Evolutionary conservation across 2,329 filamentous ascomycete species (phyloP).

Genomic region (Dactylonectria macrodidyma): DNA sequence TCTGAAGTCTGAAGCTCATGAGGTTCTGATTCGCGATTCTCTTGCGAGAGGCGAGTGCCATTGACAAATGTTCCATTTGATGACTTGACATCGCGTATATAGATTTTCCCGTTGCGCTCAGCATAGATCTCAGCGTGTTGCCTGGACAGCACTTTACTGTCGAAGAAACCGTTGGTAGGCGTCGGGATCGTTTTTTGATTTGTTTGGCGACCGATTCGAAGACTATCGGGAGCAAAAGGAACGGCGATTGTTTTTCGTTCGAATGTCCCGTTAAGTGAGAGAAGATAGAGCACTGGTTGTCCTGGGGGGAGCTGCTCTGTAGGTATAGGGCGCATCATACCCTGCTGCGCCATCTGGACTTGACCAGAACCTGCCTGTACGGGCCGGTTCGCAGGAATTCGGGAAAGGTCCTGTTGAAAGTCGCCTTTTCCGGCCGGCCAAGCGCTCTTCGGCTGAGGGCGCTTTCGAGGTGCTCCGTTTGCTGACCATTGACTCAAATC

Average conservation of each 20-base stretch:
- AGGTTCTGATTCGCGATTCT: slow-evolving; percentile 96
- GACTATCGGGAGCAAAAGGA: slow-evolving; percentile 92
- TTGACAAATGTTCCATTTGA: slow-evolving; percentile 99
- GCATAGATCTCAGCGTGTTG: slow-evolving; percentile 98
- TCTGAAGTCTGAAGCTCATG: slow-evolving; percentile 94
- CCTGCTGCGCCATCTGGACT: slow-evolving; percentile 59
- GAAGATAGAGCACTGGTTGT: slow-evolving; percentile 85
- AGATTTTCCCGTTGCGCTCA: slow-evolving; percentile 87
- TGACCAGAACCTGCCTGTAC: slow-evolving; percentile 52
- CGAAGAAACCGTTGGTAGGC: slow-evolving; percentile 93
- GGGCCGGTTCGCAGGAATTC: slow-evolving; percentile 59
- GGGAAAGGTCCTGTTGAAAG: slow-evolving; percentile 62
- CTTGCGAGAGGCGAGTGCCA: slow-evolving; percentile 87
- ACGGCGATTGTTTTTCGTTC: slow-evolving; percentile 97
- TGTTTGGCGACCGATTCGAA: slow-evolving; percentile 95
- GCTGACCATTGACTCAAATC: slow-evolving; percentile 67
- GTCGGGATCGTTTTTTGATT: slow-evolving; percentile 97
- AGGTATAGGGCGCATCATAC: slow-evolving; percentile 73
- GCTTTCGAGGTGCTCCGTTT: slow-evolving; percentile 65
- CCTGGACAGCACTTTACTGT: slow-evolving; percentile 96
- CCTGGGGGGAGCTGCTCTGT: slow-evolving; percentile 73
- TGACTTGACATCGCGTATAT: slow-evolving; percentile 97
- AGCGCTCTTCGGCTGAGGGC: slow-evolving; percentile 64
- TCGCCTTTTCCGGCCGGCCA: slow-evolving; percentile 67
- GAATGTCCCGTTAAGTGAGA: slow-evolving; percentile 96